Evolutionary conservation across 805 yeast genomes (phyloP).

Genomic region (Diddensiella santjacobensis): DNA sequence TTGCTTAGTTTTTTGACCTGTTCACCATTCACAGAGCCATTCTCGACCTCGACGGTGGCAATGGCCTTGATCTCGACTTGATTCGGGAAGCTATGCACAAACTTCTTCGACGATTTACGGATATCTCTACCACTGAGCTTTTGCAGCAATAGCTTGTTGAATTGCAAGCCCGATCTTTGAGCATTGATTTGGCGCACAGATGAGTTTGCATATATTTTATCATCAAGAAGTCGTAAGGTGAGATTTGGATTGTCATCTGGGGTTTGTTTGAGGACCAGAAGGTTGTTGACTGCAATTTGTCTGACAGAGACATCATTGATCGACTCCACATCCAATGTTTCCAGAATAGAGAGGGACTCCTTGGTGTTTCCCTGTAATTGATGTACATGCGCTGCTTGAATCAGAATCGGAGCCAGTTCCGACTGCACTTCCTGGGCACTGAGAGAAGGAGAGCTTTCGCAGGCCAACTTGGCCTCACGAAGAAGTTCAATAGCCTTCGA

Average conservation of each 20-base stretch:
- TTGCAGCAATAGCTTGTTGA: slow-evolving; percentile 41
- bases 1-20: slow-evolving; percentile 26
- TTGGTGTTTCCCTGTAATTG: slow-evolving; percentile 37
- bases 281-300: slow-evolving; percentile 19
- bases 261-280: slow-evolving; percentile 8
- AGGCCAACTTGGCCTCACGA: slow-evolving; percentile 43
- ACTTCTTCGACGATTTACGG: slow-evolving; percentile 20
- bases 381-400: slow-evolving; percentile 57
- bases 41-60: not conserved
- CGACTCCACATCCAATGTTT: slow-evolving; percentile 29
- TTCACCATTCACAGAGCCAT: not conserved
- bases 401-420: slow-evolving; percentile 54
- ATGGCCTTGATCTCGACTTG: slow-evolving; percentile 19
- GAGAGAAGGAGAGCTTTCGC: slow-evolving; percentile 37
- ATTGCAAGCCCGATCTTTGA: slow-evolving; percentile 26
- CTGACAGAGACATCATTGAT: slow-evolving; percentile 15
- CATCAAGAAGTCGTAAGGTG: slow-evolving; percentile 18
- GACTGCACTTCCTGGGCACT: slow-evolving; percentile 44
- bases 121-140: slow-evolving; percentile 35
- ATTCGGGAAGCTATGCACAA: slow-evolving; percentile 15
- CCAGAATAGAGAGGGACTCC: slow-evolving; percentile 39
- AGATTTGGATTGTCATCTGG: slow-evolving; percentile 20
- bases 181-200: slow-evolving; percentile 8
- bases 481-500: slow-evolving; percentile 42
- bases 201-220: slow-evolving; percentile 5